Evolutionary conservation across 2,329 filamentous ascomycete species (phyloP).

Genomic region (Kalmusia sp.): DNA sequence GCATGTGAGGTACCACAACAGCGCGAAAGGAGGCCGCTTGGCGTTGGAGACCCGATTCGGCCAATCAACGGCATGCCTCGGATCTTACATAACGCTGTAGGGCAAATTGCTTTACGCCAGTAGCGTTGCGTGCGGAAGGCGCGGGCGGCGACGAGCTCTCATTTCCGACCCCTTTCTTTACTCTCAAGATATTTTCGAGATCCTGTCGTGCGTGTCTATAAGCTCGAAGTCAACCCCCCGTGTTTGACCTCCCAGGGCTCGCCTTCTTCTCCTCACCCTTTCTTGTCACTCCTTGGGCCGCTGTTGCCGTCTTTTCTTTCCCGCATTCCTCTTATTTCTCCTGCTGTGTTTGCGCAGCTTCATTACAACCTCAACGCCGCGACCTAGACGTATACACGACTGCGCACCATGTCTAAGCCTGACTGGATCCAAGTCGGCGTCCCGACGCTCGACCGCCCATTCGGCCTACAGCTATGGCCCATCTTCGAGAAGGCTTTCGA

Average conservation of each 20-base stretch:
- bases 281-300: slow-evolving; percentile 46
- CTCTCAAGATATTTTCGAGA: slow-evolving; percentile 34
- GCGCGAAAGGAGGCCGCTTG: too few relatives aligned
- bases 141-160: slow-evolving; percentile 34
- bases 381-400: slow-evolving; percentile 9
- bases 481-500: slow-evolving; percentile 90
- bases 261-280: slow-evolving; percentile 30
- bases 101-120: slow-evolving; percentile 5
- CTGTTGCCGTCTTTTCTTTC: slow-evolving; percentile 25
- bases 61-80: too few relatives aligned
- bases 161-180: slow-evolving; percentile 48
- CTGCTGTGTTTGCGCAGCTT: slow-evolving; percentile 8
- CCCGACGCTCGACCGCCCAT: slow-evolving; percentile 88
- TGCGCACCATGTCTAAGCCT: slow-evolving; percentile 55
- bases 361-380: neutral
- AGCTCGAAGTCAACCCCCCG: slow-evolving; percentile 18
- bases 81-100: slow-evolving; percentile 13
- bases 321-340: slow-evolving; percentile 21
- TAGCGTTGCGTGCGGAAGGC: slow-evolving; percentile 27
- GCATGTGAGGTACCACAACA: too few relatives aligned
- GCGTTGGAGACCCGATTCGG: too few relatives aligned
- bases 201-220: slow-evolving; percentile 33
- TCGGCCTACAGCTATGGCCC: slow-evolving; percentile 91
- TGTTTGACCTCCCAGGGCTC: slow-evolving; percentile 21
- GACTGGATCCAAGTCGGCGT: slow-evolving; percentile 63